Evolutionary conservation across 2,329 filamentous ascomycete genomes (phyloP).

Genomic region (Sphaceloma murrayae): DNA sequence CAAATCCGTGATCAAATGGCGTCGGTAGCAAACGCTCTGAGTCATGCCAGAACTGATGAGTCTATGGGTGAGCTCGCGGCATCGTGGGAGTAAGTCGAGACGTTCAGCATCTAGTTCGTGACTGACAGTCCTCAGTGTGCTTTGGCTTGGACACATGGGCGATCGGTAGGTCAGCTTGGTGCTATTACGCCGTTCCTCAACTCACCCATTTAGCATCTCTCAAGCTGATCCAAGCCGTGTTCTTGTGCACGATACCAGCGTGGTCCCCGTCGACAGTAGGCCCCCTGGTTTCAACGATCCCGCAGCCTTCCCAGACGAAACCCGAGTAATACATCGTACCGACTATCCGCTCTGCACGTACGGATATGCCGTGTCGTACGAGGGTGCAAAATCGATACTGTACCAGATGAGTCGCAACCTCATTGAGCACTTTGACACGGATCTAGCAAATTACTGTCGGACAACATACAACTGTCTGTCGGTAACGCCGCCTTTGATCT

Average conservation of each 20-base stretch:
- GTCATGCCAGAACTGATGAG: too few relatives aligned
- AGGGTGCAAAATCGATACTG: conserved; percentile 1
- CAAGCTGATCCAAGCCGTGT: too few relatives aligned
- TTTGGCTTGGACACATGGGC: conserved; percentile 6
- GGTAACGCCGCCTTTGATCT: neutral
- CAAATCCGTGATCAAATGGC: conserved; percentile 33
- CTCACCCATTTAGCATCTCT: too few relatives aligned
- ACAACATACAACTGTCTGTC: neutral
- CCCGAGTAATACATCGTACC: neutral
- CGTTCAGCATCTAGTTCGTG: neutral
- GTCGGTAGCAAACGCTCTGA: too few relatives aligned
- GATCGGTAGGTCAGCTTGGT: neutral
- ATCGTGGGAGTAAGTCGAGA: neutral
- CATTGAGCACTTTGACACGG: neutral
- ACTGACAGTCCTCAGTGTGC: neutral
- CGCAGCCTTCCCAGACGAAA: neutral
- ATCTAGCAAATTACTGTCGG: conserved; percentile 3
- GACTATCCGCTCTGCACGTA: conserved; percentile 4
- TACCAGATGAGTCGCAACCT: neutral
- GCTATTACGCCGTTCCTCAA: too few relatives aligned
- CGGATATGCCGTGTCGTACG: conserved; percentile 1
- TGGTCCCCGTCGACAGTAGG: neutral
- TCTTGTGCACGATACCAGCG: neutral
- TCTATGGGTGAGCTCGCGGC: too few relatives aligned
- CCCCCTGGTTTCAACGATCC: neutral